Percentiles rank a stretch among this genome's conserved stretches.
These are phyloP conservation scores for Candida schatavii DNA, from an alignment of 805 yeast genomes.

Conservation along the genomic window DNA sequence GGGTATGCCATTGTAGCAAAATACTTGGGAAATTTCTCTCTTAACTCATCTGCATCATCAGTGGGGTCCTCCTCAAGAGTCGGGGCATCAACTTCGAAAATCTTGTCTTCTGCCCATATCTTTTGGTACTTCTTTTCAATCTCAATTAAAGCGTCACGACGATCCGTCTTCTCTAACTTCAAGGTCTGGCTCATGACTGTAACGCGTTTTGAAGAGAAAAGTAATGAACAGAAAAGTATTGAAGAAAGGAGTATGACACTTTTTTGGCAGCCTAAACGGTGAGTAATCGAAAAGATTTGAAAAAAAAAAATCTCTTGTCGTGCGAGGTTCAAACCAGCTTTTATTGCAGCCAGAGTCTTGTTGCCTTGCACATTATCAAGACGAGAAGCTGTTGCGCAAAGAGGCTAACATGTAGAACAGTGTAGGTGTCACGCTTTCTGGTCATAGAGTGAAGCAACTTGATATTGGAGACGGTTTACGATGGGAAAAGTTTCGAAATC, in stretches of 20 bases:
- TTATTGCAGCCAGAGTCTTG: slow-evolving; percentile 1
- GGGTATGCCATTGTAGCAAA: slow-evolving; percentile 97
- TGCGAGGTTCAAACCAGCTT: neutral
- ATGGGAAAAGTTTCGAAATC: too few species aligned
- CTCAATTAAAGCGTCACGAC: slow-evolving; percentile 90
- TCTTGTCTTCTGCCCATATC: slow-evolving; percentile 81
- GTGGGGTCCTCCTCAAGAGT: slow-evolving; percentile 54
- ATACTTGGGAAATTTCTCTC: slow-evolving; percentile 77
- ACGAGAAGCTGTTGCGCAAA: too few species aligned
- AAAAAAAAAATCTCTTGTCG: neutral
- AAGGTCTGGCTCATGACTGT: slow-evolving; percentile 36
- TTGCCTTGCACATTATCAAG: neutral
- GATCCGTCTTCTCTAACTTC: slow-evolving; percentile 65
- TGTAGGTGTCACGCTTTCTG: too few species aligned
- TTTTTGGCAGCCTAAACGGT: too few species aligned
- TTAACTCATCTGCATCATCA: slow-evolving; percentile 62
- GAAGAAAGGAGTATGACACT: too few species aligned
- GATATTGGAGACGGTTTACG: too few species aligned
- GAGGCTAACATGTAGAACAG: too few species aligned
- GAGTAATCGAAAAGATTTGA: neutral
- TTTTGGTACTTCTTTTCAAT: slow-evolving; percentile 87
- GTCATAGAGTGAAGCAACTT: too few species aligned
- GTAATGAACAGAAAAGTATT: too few species aligned
- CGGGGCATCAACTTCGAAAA: slow-evolving; percentile 89
- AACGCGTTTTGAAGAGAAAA: too few species aligned